Conservation (phyloP, 768 basidiomycete species). For the Boletus rubescentipes region DNA sequence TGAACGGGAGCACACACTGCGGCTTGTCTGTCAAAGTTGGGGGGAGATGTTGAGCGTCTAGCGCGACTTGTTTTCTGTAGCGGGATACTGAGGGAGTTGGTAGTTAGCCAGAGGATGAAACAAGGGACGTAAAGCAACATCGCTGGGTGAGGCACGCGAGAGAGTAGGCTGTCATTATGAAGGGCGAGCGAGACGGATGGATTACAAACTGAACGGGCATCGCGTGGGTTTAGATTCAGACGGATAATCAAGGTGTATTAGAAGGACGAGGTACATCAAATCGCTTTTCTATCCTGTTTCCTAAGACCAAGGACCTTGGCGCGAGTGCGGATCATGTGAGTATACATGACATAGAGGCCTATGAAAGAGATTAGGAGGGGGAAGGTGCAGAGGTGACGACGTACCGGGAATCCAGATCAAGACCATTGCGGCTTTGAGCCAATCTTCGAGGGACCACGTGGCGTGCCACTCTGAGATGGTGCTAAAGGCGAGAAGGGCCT, state of each 20-base stretch:
- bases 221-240: constrained; percentile 5
- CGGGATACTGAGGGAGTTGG: constrained; percentile 12
- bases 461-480: constrained; percentile 60
- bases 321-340: constrained; percentile 59
- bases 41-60: not conserved
- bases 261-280: not conserved
- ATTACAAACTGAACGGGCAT: constrained; percentile 7
- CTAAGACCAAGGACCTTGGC: constrained; percentile 49
- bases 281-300: constrained; percentile 30
- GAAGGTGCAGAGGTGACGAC: not conserved
- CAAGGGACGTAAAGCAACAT: constrained; percentile 14
- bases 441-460: constrained; percentile 58
- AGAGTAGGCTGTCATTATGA: not conserved
- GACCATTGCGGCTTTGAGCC: constrained; percentile 60
- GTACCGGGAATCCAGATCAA: constrained; percentile 87
- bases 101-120: constrained; percentile 5
- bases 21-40: not conserved
- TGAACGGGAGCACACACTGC: constrained; percentile 6
- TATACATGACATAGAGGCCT: constrained; percentile 57
- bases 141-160: not conserved
- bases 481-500: constrained; percentile 79
- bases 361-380: not conserved
- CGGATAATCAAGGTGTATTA: constrained; percentile 23
- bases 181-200: constrained; percentile 3
- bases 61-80: not conserved